A percentile compares a stretch with the other conserved stretches of the same genome.
phyloP scores from a whole-genome alignment of 441 rosid species.

The Metrosideros polymorpha region DNA sequence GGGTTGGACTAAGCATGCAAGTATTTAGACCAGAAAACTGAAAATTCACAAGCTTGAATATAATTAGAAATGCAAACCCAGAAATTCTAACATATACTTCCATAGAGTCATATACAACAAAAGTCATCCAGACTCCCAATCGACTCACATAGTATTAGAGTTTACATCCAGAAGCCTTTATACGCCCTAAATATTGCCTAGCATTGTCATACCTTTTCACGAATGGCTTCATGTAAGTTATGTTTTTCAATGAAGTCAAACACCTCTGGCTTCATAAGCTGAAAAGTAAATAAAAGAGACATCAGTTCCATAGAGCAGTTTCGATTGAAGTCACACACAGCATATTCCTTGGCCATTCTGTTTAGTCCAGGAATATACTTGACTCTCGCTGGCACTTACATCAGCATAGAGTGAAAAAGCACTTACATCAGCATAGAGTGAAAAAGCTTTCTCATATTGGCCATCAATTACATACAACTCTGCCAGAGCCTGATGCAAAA shows the following conservation, averaged over 20 bases:
- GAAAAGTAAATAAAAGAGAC: conserved; percentile 19
- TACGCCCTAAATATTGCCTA: not conserved
- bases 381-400: conserved; percentile 44
- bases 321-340: not conserved
- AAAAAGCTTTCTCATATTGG: conserved; percentile 85
- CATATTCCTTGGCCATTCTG: not conserved
- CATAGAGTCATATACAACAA: not conserved
- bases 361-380: not conserved
- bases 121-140: not conserved
- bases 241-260: conserved; percentile 87
- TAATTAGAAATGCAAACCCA: not conserved
- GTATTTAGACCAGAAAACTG: not conserved
- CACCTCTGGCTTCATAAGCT: conserved; percentile 92
- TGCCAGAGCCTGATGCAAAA: conserved; percentile 63
- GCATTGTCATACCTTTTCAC: conserved; percentile 67
- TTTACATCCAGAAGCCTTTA: not conserved
- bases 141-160: not conserved
- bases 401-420: conserved; percentile 94
- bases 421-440: conserved; percentile 97
- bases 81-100: not conserved
- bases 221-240: conserved; percentile 73
- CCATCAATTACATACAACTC: conserved; percentile 87
- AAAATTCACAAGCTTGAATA: not conserved
- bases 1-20: conserved; percentile 1
- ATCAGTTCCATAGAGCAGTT: not conserved